Base-by-base conservation (phyloP, 495 filamentous ascomycete genomes). In the Staphylotrichum tortipilum region DNA sequence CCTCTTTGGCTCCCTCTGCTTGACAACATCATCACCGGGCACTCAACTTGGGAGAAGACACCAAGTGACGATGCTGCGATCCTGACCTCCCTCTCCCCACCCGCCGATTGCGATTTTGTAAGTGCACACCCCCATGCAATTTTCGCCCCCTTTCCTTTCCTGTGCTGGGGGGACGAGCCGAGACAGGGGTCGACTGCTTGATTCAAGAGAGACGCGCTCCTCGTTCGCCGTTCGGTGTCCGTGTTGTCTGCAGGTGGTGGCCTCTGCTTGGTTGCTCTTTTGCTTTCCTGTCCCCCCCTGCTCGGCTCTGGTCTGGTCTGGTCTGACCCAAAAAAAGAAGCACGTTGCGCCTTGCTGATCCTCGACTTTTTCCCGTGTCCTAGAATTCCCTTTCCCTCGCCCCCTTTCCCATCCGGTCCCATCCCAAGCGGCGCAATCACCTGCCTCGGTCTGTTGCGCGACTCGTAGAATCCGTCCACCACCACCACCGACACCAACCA, bases 331-430 rank as follows among this genome's bases (percentile, higher is more conserved):
- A 18, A 44, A 49, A 34, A n/a, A n/a, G n/a, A n/a, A n/a, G n/a
- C n/a, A n/a, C n/a, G n/a, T n/a, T n/a, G n/a, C n/a, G n/a, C n/a
- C n/a, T n/a, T 56, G 38, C 52, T 62, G 36, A 62, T 43, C 7
- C 28, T 44, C 46, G n/a, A 19, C 19, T 33, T 34, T 53, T 37
- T n/a, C n/a, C 31, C 37, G 23, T 41, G 33, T 35, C 41, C 12
- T 44, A 57, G 56, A 59, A 67, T 42, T 64, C 64, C 54, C 49
- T 52, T 64, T 59, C 39, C 58, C n/a, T n/a, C n/a, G n/a, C n/a
- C n/a, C n/a, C n/a, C n/a, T n/a, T n/a, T n/a, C n/a, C n/a, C n/a
- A n/a, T n/a, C n/a, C n/a, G n/a, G 62, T 59, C 51, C 58, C 55
- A 26, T 33, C 21, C 49, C 51, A 46, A 29, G 43, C 23, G 26